phyloP scores from a whole-genome alignment of 257 asterid species.

The Striga asiatica region DNA sequence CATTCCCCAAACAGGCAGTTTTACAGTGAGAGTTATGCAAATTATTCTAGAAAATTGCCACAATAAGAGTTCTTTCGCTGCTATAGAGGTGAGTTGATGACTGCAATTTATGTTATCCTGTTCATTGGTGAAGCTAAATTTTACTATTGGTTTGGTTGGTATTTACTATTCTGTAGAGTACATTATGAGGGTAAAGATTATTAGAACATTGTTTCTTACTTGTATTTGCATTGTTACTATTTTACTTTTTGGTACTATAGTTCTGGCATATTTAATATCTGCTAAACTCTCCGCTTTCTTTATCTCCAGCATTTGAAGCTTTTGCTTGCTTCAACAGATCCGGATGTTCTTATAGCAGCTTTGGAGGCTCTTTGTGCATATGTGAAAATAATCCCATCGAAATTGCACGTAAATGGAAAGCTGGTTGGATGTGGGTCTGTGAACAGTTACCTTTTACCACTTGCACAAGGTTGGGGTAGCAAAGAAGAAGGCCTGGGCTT shows the following conservation, averaged over 20 bases:
- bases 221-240: neutral
- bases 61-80: slow-evolving; percentile 71
- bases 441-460: slow-evolving; percentile 74
- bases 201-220: no score
- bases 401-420: slow-evolving; percentile 83
- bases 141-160: no score
- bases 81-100: slow-evolving; percentile 61
- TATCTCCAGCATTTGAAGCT: slow-evolving; percentile 80
- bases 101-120: neutral
- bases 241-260: neutral
- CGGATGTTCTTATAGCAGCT: slow-evolving; percentile 71
- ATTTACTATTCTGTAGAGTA: no score
- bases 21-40: slow-evolving; percentile 83
- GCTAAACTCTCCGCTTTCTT: slow-evolving; percentile 11
- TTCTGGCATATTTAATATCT: neutral
- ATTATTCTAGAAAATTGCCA: slow-evolving; percentile 72
- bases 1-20: slow-evolving; percentile 77
- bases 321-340: slow-evolving; percentile 88
- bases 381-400: slow-evolving; percentile 83
- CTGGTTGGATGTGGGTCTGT: slow-evolving; percentile 86
- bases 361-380: slow-evolving; percentile 67
- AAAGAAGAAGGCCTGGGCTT: slow-evolving; percentile 95
- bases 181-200: no score
- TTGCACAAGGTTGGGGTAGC: slow-evolving; percentile 99
- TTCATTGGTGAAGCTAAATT: neutral